Evolutionary conservation across 2,329 filamentous ascomycete species (phyloP).

Genomic region (Helotiales sp.): DNA sequence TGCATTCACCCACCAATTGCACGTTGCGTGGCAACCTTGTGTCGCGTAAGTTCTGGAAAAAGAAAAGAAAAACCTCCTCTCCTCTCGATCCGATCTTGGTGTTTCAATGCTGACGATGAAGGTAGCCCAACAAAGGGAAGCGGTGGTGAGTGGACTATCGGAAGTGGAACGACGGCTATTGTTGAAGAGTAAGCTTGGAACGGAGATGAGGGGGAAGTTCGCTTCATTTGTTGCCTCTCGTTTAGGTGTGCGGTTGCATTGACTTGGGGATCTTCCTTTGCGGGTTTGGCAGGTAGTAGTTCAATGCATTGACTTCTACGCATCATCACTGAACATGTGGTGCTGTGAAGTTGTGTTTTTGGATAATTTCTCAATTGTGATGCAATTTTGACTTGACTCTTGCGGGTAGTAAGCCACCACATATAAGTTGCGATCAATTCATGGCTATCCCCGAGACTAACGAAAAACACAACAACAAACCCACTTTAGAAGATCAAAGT

Average conservation of each 20-base stretch:
- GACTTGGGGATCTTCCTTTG: too few relatives aligned
- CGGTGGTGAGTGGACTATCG: conserved; percentile 13
- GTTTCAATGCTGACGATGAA: background rate
- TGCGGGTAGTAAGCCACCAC: too few relatives aligned
- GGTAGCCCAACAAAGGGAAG: background rate
- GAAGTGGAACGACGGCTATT: background rate
- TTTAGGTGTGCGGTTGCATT: background rate
- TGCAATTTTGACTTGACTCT: too few relatives aligned
- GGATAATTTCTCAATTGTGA: too few relatives aligned
- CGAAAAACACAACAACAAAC: too few relatives aligned
- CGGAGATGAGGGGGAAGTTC: background rate
- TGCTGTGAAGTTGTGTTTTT: too few relatives aligned
- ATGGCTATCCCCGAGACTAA: too few relatives aligned
- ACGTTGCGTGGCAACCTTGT: conserved; percentile 29
- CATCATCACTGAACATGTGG: background rate
- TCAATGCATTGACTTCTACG: conserved; percentile 6
- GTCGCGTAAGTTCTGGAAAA: background rate
- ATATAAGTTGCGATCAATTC: too few relatives aligned
- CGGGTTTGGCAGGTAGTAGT: background rate
- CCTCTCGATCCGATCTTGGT: too few relatives aligned
- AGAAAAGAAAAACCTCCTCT: too few relatives aligned
- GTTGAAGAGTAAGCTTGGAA: background rate
- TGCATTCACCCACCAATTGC: conserved; percentile 29
- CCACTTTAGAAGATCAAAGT: too few relatives aligned
- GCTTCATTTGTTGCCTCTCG: background rate